Evolutionary conservation across 2,329 filamentous ascomycete species (phyloP), one percentile per base, ranked within the genome.

Genomic region (Xylaria sp.): DNA sequence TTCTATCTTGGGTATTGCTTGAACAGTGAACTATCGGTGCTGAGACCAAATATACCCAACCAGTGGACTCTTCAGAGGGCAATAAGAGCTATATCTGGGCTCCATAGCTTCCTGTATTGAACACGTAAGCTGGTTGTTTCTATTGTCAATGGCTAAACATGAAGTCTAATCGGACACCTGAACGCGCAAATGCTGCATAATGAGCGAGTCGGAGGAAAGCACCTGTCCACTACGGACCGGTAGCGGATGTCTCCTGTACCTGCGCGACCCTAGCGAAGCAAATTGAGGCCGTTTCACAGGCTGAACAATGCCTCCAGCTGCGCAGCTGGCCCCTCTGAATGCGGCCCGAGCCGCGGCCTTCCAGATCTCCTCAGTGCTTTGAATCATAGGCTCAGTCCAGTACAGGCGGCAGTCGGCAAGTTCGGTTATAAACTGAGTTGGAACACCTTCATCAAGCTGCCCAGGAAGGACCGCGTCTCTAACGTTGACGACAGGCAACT

Each of bases 131-230:
- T 8, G 18, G 33, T 10, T 36, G 4, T 59, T 20, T 49, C 25
- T 36, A 46, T 10, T 8, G 13, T 43, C 28, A 31, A 36, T 59
- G 18, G 7, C 36, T 52, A 8, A 25, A 28, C 39, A 15, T 33
- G 20, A 39, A 20, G 51, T 41, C 33, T 70, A 75, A 54, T 67
- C 67, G 3, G 72, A 73, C 20, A 72, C 73, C 39, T 69, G 56
- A 12, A 70, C 56, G 31, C 46, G 49, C 56, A 70, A n/a, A 10
- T 64, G 52, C 52, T 70, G 68, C 64, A 67, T 68, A 20, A 67
- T 52, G 1, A 13, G 49, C 7, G 68, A 64, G 46, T 68, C 61
- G 9, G 64, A 48, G 1, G 60, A 25, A 13, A 64, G 65, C 25
- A 58, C 39, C 10, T 60, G 41, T 12, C 56, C 62, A 10, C 25